Evolutionary conservation across 768 basidiomycete genomes (phyloP), one percentile per base, ranked within the genome.

Genomic region (Hortiboletus flavorubellus): DNA sequence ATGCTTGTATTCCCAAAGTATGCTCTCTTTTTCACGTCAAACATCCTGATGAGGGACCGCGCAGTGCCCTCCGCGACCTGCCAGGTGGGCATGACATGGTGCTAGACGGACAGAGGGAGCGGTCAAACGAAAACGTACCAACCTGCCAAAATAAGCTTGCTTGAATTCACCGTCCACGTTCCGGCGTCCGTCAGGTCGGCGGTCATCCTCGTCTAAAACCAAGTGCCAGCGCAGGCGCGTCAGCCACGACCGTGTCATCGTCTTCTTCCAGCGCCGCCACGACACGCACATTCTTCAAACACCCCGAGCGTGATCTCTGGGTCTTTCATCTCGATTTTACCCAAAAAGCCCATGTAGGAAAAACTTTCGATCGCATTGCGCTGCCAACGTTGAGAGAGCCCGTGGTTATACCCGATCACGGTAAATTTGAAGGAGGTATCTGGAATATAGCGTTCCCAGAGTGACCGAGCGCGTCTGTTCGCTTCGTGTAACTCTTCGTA

Each of bases 1-100:
- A 99, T 99, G 63, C 91, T 91, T 0, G 97, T 99, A 61, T 95
- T 99, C 4, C 97, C 97, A 69, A 85, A 98, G 66, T 90, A 98
- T 14, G 76, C 75, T 9, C 97, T 81, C 62, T 92, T 91, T 71
- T 97, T 98, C 46, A 99, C 88, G 56, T 91, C 87, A 56, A 92
- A 96, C 50, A 74, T 80, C 46, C 74, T 70, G 46, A 93, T 78
- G 34, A 95, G 75, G 3, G 75, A 66, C 6, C 96, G 83, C 0
- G 91, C 89, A 29, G 79, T 76, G 14, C 87, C 87, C 64, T 86
- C 80, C 56, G 75, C 74, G 47, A 86, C 57, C 89, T 80, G 49
- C 42, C 40, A 39, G 30, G 34, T 14, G 31, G 30, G 50, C 38
- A 55, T 42, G 54, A 49, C 37, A 35, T 21, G 18, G 18, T 41